Conservation (phyloP, 768 basidiomycete species). For the Xerocomellus chrysenteron region DNA sequence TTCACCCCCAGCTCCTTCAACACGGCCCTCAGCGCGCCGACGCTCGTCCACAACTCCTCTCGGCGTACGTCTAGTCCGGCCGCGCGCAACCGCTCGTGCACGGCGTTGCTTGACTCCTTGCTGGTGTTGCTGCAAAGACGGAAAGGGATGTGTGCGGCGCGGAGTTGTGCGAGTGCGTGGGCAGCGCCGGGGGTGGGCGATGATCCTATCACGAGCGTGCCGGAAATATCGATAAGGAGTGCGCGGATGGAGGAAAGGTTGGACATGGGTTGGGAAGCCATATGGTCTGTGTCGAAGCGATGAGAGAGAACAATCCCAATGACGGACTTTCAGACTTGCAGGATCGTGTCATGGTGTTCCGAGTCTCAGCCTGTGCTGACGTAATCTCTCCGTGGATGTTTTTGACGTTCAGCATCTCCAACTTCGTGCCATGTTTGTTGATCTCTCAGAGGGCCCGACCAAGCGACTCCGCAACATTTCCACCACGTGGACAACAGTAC, state of each 20-base stretch:
- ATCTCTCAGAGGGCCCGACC: too few relatives aligned
- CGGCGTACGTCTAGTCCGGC: constrained; percentile 50
- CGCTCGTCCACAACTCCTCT: constrained; percentile 60
- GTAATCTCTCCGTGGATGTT: too few relatives aligned
- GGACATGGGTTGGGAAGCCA: neutral
- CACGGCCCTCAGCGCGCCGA: constrained; percentile 54
- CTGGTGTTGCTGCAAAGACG: constrained; percentile 69
- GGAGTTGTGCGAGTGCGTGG: constrained; percentile 27
- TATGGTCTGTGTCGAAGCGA: neutral
- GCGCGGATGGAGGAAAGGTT: constrained; percentile 38
- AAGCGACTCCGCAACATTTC: too few relatives aligned
- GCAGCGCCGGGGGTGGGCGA: constrained; percentile 48
- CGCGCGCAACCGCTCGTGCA: constrained; percentile 41
- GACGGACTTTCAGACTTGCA: too few relatives aligned
- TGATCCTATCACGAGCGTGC: constrained; percentile 59
- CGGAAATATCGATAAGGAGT: constrained; percentile 65
- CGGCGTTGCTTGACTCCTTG: constrained; percentile 52
- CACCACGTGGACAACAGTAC: too few relatives aligned
- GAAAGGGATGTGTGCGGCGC: constrained; percentile 39
- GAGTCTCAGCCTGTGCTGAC: too few relatives aligned
- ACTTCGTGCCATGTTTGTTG: too few relatives aligned
- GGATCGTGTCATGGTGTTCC: too few relatives aligned
- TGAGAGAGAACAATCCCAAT: neutral
- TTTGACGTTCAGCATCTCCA: too few relatives aligned
- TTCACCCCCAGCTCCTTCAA: constrained; percentile 42